These are phyloP conservation scores for Metarhizium sp. DNA, from an alignment of 2,329 filamentous ascomycete species.

Conservation along the genomic window DNA sequence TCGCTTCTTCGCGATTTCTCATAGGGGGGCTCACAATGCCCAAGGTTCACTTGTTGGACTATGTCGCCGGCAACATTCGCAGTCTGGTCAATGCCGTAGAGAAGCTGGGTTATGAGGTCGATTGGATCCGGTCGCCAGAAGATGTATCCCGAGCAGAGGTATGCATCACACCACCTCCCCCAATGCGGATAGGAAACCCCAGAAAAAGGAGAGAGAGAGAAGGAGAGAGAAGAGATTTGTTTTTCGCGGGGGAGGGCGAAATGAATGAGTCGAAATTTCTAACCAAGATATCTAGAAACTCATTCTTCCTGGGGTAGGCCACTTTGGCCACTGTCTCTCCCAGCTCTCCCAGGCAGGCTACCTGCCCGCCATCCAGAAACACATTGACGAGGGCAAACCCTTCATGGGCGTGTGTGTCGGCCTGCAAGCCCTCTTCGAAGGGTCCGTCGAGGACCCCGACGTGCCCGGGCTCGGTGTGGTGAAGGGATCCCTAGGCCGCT, in stretches of 20 bases:
- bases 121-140: slow-evolving; percentile 80
- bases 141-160: slow-evolving; percentile 83
- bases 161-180: background rate
- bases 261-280: background rate
- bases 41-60: slow-evolving; percentile 71
- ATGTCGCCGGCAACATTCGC: slow-evolving; percentile 92
- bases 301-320: slow-evolving; percentile 91
- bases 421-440: slow-evolving; percentile 79
- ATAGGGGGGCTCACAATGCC: slow-evolving; percentile 45
- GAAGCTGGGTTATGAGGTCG: slow-evolving; percentile 83
- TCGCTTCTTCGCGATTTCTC: background rate
- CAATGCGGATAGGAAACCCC: no score
- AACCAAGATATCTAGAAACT: slow-evolving; percentile 53
- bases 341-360: slow-evolving; percentile 78
- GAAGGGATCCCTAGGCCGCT: slow-evolving; percentile 60
- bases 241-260: no score
- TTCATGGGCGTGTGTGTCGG: slow-evolving; percentile 98
- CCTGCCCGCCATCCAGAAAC: slow-evolving; percentile 68
- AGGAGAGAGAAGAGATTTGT: no score
- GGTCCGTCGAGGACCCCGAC: slow-evolving; percentile 67
- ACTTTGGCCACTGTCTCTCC: slow-evolving; percentile 91
- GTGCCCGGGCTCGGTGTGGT: slow-evolving; percentile 71
- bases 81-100: slow-evolving; percentile 97
- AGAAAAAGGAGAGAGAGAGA: no score
- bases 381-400: slow-evolving; percentile 85